phyloP scores from a whole-genome alignment of 306 rosid genomes.

The Lotus japonicus region DNA sequence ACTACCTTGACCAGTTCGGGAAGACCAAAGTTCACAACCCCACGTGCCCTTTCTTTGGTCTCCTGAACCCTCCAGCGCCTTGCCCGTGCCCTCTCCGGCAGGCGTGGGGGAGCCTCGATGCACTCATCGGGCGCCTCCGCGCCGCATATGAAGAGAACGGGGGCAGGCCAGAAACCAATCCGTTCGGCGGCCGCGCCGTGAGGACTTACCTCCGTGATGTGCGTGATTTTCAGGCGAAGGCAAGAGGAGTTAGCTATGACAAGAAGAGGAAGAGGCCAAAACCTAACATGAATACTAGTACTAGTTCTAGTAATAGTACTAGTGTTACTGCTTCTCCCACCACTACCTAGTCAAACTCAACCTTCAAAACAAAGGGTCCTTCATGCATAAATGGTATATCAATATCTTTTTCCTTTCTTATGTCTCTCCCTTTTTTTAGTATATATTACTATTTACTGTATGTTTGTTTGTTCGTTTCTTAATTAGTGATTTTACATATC shows the following conservation, averaged over 20 bases:
- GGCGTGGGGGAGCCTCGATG: constrained; percentile 98
- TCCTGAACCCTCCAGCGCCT: constrained; percentile 77
- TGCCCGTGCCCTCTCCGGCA: constrained; percentile 93
- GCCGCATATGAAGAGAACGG: constrained; percentile 89
- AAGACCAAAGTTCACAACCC: constrained; percentile 89
- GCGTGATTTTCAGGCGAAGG: constrained; percentile 83
- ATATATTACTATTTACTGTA: too few species aligned
- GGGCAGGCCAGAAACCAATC: constrained; percentile 54
- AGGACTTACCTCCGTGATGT: constrained; percentile 78
- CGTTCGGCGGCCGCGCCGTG: constrained; percentile 67
- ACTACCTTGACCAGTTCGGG: constrained; percentile 86
- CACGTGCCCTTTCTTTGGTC: constrained; percentile 76
- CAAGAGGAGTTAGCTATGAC: constrained; percentile 86
- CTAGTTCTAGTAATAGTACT: background rate
- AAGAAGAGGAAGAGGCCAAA: constrained; percentile 89
- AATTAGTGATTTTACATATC: too few species aligned
- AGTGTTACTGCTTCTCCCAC: background rate
- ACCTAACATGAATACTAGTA: background rate
- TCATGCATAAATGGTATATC: too few species aligned
- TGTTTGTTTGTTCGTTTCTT: too few species aligned
- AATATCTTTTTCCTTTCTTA: too few species aligned
- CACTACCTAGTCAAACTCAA: background rate
- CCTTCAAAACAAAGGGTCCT: too few species aligned
- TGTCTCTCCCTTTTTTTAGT: too few species aligned
- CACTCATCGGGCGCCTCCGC: constrained; percentile 87